Conservation (phyloP, 768 basidiomycete genomes). For the Leucosporidium creatinivorum region DNA sequence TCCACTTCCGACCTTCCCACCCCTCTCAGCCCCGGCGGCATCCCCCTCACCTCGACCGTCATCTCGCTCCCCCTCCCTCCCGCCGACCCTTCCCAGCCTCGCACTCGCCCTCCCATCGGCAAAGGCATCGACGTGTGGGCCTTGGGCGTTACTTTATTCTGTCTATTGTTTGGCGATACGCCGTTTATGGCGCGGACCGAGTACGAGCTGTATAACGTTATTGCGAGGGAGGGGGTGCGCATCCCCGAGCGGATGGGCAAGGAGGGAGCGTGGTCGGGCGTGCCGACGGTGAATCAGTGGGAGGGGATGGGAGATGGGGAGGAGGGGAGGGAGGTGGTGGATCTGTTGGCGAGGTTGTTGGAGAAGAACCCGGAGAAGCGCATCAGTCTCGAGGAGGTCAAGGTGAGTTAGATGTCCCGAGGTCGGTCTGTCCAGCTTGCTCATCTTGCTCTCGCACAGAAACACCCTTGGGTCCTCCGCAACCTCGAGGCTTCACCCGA, state of each 20-base stretch:
- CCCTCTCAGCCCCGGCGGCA: constrained; percentile 14
- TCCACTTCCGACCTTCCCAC: background rate
- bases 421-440: background rate
- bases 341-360: constrained; percentile 57
- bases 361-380: constrained; percentile 59
- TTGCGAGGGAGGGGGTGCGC: constrained; percentile 67
- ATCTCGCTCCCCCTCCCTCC: constrained; percentile 37
- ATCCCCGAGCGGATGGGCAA: constrained; percentile 63
- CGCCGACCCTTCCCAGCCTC: constrained; percentile 20
- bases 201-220: constrained; percentile 69
- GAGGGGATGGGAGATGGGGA: constrained; percentile 45
- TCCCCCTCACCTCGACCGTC: constrained; percentile 16
- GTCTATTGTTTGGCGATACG: constrained; percentile 76
- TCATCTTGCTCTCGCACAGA: constrained; percentile 31
- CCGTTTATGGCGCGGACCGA: constrained; percentile 64
- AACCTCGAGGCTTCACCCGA: constrained; percentile 48
- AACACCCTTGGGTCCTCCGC: constrained; percentile 45
- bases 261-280: constrained; percentile 48
- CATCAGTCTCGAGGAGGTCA: constrained; percentile 68
- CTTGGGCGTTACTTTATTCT: constrained; percentile 89
- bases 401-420: constrained; percentile 47
- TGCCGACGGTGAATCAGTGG: constrained; percentile 2
- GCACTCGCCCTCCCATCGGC: constrained; percentile 30
- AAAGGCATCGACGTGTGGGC: constrained; percentile 98
- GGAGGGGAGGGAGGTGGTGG: constrained; percentile 59